phyloP scores from a whole-genome alignment of 352 stramenopile genomes.

The Saprolegnia parasitica region DNA sequence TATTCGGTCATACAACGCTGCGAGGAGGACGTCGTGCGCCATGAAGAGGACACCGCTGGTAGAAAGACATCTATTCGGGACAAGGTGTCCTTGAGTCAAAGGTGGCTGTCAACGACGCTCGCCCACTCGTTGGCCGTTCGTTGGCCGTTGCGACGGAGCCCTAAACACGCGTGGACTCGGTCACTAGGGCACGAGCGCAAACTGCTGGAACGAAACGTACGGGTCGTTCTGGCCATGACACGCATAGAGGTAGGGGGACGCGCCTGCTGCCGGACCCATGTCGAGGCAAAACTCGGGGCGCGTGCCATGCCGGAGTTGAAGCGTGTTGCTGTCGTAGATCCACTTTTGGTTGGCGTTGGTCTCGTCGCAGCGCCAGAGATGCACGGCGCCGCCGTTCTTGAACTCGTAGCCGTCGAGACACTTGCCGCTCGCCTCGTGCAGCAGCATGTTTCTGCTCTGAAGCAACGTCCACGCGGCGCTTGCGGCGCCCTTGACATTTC shows the following conservation, averaged over 20 bases:
- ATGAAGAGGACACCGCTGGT: no score
- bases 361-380: slow-evolving; percentile 32
- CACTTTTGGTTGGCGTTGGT: slow-evolving; percentile 34
- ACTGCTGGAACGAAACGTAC: slow-evolving; percentile 15
- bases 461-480: background rate
- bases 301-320: slow-evolving; percentile 39
- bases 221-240: slow-evolving; percentile 1
- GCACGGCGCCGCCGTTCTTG: slow-evolving; percentile 25
- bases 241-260: slow-evolving; percentile 1
- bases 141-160: no score
- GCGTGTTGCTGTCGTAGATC: slow-evolving; percentile 34
- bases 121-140: no score
- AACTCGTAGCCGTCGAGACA: slow-evolving; percentile 33
- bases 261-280: slow-evolving; percentile 33
- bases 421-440: slow-evolving; percentile 30
- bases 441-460: slow-evolving; percentile 25
- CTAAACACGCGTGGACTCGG: no score
- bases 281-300: slow-evolving; percentile 58
- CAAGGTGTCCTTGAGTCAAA: no score
- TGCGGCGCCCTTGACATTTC: background rate
- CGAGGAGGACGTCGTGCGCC: no score
- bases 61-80: no score
- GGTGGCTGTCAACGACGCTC: no score
- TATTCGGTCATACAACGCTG: no score
- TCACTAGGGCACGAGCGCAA: background rate